Evolutionary conservation across 2,329 filamentous ascomycete species (phyloP), one percentile per base, ranked within the genome.

Genomic region (Gnomoniopsis smithogilvyi): DNA sequence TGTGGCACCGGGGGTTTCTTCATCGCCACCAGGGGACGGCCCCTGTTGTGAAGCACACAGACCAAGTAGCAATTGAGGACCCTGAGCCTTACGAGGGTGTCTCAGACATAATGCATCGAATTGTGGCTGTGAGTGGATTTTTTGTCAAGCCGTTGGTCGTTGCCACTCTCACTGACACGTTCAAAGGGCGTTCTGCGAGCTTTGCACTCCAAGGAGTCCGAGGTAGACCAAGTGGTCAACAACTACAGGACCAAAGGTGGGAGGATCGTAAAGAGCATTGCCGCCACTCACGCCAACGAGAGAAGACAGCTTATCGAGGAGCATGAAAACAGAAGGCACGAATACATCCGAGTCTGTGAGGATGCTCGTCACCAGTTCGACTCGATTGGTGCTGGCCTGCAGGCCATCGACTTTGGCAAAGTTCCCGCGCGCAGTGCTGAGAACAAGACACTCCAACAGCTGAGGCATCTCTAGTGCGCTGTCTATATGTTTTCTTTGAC

Each of bases 71-170:
- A 30, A 38, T 55, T 17, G 36, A 51, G 19, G 24, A 45, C 3
- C 24, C 46, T 10, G 54, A 61, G 30, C 21, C 34, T 17, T 60
- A 54, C 14, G 47, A 48, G 11, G 47, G 38, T 15, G 19, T 62
- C 46, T 54, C 14, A 2, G 60, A 54, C 41, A 54, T 49, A 3
- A 62, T 62, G 61, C 61, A 62, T 30, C 50, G 19, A n/a, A 56
- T 58, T 12, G 58, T 61, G 26, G 55, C 57, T 12, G 61, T 62
- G 50, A 60, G 60, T 19, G 10, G 15, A 0, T 34, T 26, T 2
- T 1, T 22, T 26, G 19, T 26, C n/a, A 2, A 15, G 14, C 4
- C 2, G 3, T 17, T 24, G n/a, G 12, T 3, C 36, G 6, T 2
- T 15, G 45, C n/a, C 47, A 53, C n/a, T n/a, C n/a, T n/a, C n/a